A percentile compares a stretch with the other conserved stretches of the same genome.
These are phyloP conservation scores for Acmispon strigosus DNA, from an alignment of 306 rosid species.

Conservation along the genomic window DNA sequence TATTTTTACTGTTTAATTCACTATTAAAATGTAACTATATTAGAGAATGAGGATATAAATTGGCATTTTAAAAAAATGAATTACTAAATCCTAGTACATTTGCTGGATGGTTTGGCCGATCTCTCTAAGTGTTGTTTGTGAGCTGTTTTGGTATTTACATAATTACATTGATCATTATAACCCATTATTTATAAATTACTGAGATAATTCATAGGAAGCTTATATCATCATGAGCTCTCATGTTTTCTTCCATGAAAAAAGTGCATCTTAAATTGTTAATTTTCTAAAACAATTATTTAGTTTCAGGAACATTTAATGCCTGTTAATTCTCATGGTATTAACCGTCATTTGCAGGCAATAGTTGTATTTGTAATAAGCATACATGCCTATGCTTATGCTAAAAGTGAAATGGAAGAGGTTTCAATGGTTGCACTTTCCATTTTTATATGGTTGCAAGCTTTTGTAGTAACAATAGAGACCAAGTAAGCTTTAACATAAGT, in stretches of 20 bases:
- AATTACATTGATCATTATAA: conserved; percentile 1
- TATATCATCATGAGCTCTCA: conserved; percentile 1
- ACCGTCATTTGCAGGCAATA: conserved; percentile 58
- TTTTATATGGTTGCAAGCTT: conserved; percentile 97
- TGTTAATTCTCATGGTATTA: conserved; percentile 17
- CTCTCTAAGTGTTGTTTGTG: conserved; percentile 63
- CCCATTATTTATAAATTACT: conserved; percentile 3
- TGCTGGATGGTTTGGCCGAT: conserved; percentile 99
- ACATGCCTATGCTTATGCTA: conserved; percentile 85
- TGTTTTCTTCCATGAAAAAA: neutral
- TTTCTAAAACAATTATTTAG: neutral
- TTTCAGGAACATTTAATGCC: conserved; percentile 1
- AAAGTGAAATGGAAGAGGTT: conserved; percentile 87
- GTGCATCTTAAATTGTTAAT: conserved; percentile 4
- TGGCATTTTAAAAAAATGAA: too few relatives aligned
- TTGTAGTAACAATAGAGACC: conserved; percentile 84
- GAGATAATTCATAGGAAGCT: conserved; percentile 1
- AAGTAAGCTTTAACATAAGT: conserved; percentile 53
- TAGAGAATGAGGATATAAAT: too few relatives aligned
- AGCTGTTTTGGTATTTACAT: neutral
- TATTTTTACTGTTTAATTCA: too few relatives aligned
- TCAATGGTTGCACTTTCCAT: conserved; percentile 96
- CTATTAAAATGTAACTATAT: too few relatives aligned
- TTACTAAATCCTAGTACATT: conserved; percentile 95
- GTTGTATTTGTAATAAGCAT: conserved; percentile 82